Percentiles rank a stretch among this genome's conserved stretches.
phyloP scores from a whole-genome alignment of 805 yeast genomes.

The Candida tallmaniae region DNA sequence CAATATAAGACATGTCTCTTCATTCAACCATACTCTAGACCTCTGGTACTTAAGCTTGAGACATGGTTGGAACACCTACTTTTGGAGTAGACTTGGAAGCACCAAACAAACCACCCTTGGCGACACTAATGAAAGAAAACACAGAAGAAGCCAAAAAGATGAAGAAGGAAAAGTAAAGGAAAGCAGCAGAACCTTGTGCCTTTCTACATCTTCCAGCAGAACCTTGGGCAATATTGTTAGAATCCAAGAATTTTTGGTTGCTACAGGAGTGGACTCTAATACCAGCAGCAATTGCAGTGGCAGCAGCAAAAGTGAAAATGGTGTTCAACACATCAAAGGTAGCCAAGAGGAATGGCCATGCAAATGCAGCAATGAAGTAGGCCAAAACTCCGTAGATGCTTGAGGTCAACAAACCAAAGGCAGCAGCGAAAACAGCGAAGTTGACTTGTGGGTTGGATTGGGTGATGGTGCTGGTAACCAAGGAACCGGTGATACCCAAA shows the following conservation, averaged over 20 bases:
- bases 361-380: slow-evolving; percentile 69
- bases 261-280: slow-evolving; percentile 82
- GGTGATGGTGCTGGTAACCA: slow-evolving; percentile 56
- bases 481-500: slow-evolving; percentile 86
- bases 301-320: slow-evolving; percentile 92
- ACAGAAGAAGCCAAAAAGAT: slow-evolving; percentile 64
- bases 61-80: slow-evolving; percentile 86
- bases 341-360: slow-evolving; percentile 80
- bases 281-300: slow-evolving; percentile 89
- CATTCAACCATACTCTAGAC: too few relatives aligned
- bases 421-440: slow-evolving; percentile 81
- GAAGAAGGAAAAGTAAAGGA: slow-evolving; percentile 80
- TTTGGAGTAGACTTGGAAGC: slow-evolving; percentile 50
- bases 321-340: slow-evolving; percentile 80
- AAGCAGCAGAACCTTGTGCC: slow-evolving; percentile 81
- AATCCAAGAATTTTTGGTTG: slow-evolving; percentile 58
- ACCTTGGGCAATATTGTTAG: slow-evolving; percentile 72
- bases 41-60: slow-evolving; percentile 67
- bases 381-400: slow-evolving; percentile 77
- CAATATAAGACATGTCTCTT: too few relatives aligned
- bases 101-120: slow-evolving; percentile 47
- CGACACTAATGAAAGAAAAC: slow-evolving; percentile 53
- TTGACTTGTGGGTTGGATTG: slow-evolving; percentile 76
- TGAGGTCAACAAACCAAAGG: slow-evolving; percentile 79
- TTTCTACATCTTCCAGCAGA: slow-evolving; percentile 85